Base-by-base conservation (phyloP, 331 rosid species). In the Rhamnella rubrinervis region DNA sequence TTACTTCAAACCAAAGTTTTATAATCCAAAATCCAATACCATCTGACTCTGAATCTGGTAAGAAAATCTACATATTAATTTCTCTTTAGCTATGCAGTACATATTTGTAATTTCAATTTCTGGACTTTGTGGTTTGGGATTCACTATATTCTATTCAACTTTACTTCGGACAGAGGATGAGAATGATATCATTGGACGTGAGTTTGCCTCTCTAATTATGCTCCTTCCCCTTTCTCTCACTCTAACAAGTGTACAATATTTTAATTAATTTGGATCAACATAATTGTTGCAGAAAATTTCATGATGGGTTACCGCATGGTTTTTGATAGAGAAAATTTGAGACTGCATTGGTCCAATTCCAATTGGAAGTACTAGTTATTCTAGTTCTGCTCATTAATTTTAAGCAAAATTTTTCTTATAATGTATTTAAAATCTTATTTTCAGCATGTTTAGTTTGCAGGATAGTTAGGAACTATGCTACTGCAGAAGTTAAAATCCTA, bases 271-370 rank as follows among this genome's bases (percentile, higher is more conserved):
- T 51, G 17, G 1, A 14, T 51, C 8, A 5, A 52, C 21, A 19
- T 17, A 17, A 16, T 16, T 19, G 2, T 6, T 79, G 88, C 95
- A 93, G 98, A 93, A 79, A 90, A 93, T 85, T 93, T 78, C 82
- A 86, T 93, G 97, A 85, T 66, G 0, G 98, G 97, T 71, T 88
- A 93, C 72, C 85, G 95, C 72, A 79, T 83, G 80, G 98, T 93
- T 50, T 93, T 90, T 77, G 95, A 93, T 81, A 78, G 97, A 68
- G 86, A 87, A 78, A 84, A 82, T 64, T 21, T 72, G 68, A 75
- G 71, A 63, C 76, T 87, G 75, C 87, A 84, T 31, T 87, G 92
- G 95, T 88, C 86, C 41, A 85, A 75, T 39, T 84, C 87, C 72
- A 72, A 81, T 67, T 88, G 95, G 85, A 66, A 88, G 95, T 77